Base-by-base conservation (phyloP, 139 green algal genomes). In the Choricystis sp. region DNA sequence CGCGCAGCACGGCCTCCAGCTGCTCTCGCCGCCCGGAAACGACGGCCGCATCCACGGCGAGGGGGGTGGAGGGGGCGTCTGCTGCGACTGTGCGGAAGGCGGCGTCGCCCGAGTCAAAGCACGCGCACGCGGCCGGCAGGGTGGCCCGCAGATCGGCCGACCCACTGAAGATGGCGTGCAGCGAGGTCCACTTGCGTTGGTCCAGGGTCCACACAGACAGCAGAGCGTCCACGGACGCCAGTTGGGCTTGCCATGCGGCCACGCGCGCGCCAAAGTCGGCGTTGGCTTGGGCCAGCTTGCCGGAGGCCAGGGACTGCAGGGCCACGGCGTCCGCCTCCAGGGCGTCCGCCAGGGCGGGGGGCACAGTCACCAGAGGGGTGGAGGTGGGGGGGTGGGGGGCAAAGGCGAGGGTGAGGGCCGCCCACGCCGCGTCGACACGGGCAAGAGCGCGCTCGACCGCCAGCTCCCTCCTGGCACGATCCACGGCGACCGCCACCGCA, bases 161-260 rank as follows among this genome's bases (percentile, higher is more conserved):
- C 52, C 86, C 86, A 16, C 91, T 68, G 64, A 95, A 96, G 66
- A 96, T 95, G 64, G 73, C 79, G 74, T 95, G 85, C 29, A 96
- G 77, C 24, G 83, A 81, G 68, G 86, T 81, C 89, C 89, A 96
- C 74, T 94, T 94, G 74, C 84, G 88, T 75, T 95, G 88, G 56
- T 92, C 84, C 52, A 94, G 83, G 19, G 31, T 29, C 89, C 89
- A 96, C 19, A 80, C 86, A 30, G 59, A 68, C 26, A 96, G 72
- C 48, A 89, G 77, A 19, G 69, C 71, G 70, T 94, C 87, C 49
- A 96, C 86, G 1, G 73, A 79, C 52, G 83, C 86, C 62, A 96
- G 82, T 66, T 89, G 87, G 59, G 79, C 82, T 77, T 96, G 89
- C 87, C 85, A 96, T 31, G 74, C 74, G 22, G 75, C 74, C 25